A percentile compares a stretch with the other conserved stretches of the same genome.
Conservation (phyloP, 2,329 filamentous ascomycete genomes). For the Lasiodiplodia theobromae region DNA sequence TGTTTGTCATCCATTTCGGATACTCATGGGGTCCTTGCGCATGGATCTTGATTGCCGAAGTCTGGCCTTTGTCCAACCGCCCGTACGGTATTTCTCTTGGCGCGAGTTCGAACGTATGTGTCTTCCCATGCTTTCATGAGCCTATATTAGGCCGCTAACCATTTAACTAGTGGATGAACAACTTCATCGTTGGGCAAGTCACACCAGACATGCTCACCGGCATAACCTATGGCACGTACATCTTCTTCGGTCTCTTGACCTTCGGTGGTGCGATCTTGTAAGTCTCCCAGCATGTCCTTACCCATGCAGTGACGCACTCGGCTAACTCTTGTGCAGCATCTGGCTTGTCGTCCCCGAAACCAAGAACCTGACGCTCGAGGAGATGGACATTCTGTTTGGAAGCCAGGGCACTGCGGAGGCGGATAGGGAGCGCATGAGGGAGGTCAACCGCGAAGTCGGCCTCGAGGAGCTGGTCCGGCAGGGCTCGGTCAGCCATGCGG, state of each 20-base stretch:
- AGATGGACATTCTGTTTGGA: constrained; percentile 72
- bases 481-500: constrained; percentile 6
- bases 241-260: constrained; percentile 72
- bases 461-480: constrained; percentile 50
- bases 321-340: constrained; percentile 38
- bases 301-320: neutral
- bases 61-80: constrained; percentile 74
- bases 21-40: constrained; percentile 78
- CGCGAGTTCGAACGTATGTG: constrained; percentile 55
- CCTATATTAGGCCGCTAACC: neutral
- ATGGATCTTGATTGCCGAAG: constrained; percentile 78
- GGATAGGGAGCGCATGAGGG: constrained; percentile 74
- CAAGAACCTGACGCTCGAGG: constrained; percentile 60
- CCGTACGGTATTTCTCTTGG: constrained; percentile 75
- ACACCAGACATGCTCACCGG: constrained; percentile 71
- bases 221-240: constrained; percentile 75
- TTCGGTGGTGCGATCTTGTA: constrained; percentile 64
- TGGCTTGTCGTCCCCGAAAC: constrained; percentile 62
- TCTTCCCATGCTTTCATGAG: constrained; percentile 46
- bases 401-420: constrained; percentile 70
- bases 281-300: neutral
- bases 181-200: constrained; percentile 70
- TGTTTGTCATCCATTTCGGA: constrained; percentile 77
- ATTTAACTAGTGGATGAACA: constrained; percentile 39
- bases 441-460: constrained; percentile 75